Evolutionary conservation across 2,329 filamentous ascomycete species (phyloP), one percentile per base, ranked within the genome.

Genomic region (Colletotrichum somersetense): DNA sequence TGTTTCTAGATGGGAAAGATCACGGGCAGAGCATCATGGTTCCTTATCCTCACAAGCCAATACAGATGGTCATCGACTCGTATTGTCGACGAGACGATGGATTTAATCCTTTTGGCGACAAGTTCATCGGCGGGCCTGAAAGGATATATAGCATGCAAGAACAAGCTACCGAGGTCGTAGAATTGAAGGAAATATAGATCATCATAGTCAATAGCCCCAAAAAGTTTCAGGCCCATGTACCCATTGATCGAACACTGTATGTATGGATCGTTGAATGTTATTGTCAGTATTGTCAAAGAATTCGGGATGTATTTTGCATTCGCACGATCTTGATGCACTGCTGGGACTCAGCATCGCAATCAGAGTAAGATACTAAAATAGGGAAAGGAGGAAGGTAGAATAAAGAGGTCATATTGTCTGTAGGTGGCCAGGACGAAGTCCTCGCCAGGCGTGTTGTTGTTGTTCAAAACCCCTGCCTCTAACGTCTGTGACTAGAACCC

Each of bases 1-100:
- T 77, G 42, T 77, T 75, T 58, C 59, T 77, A 46, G 65, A 74
- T n/a, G 75, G 74, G 23, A 68, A 70, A 52, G 77, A 77, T 35
- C 77, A 78, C 50, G 76, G 76, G 7, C 76, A 78, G 64, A 66
- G 66, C 5, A 70, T 74, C 38, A 70, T 73, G 52, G 62, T 70
- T 18, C 62, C 62, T 7, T 66, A 50, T 10, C 71, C 71, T 5
- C 42, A 61, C 11, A 63, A 65, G 50, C 66, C 63, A 11, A 66
- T 74, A n/a, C 46, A 40, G 3, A 61, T 26, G 8, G 73, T 74
- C 3, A 66, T 74, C 18, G 58, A 70, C 38, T 38, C 66, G 14
- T 74, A 74, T n/a, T 71, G 69, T 20, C 52, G 35, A 38, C 65
- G 69, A 10, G 58, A 71, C 35, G 69, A 71, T 23, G 69, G 69